Evolutionary conservation across 2,329 filamentous ascomycete species (phyloP), one percentile per base, ranked within the genome.

Genomic region (Epichloe hybrida): DNA sequence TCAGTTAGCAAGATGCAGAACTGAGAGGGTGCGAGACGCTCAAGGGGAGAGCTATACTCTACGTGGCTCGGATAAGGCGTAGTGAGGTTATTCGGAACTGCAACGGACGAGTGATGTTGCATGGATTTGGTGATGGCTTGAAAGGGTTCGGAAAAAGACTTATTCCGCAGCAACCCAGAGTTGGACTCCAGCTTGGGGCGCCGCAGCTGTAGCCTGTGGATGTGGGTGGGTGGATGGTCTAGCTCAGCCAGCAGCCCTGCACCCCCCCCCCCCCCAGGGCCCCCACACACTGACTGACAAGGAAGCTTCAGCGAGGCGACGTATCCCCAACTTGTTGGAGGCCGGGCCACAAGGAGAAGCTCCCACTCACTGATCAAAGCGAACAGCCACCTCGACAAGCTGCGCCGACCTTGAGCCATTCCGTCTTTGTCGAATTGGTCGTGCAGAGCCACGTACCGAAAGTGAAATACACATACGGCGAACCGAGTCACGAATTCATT

Each of bases 251-350:
- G 27, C n/a, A n/a, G 27, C 37, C 36, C 35, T 3, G 15, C 7
- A 3, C 17, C 17, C 17, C 17, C 17, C 17, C 13, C 38, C 5
- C 23, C 23, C 23, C 21, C 21, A 23, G 21, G 21, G 21, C 0
- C 4, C 21, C 47, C 39, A 12, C 39, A 43, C 31, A 36, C 15
- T 15, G 8, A 6, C 13, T 17, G 34, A 54, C 48, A 20, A n/a
- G 46, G 46, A 45, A 53, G 58, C 46, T 51, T 23, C 35, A 23
- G 40, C 57, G 55, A 66, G 64, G 65, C 64, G 66, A 67, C 65
- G 65, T 67, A 66, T 66, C 61, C 64, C 61, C 55, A 64, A 42
- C 27, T 38, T 13, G 15, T 38, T 13, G 15, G 15, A 21, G 15
- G 13, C 7, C 27, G 36, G 58, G 56, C 56, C 59, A 50, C 59